Conservation (phyloP, 2,329 filamentous ascomycete species). For the Fusarium subtropicale region DNA sequence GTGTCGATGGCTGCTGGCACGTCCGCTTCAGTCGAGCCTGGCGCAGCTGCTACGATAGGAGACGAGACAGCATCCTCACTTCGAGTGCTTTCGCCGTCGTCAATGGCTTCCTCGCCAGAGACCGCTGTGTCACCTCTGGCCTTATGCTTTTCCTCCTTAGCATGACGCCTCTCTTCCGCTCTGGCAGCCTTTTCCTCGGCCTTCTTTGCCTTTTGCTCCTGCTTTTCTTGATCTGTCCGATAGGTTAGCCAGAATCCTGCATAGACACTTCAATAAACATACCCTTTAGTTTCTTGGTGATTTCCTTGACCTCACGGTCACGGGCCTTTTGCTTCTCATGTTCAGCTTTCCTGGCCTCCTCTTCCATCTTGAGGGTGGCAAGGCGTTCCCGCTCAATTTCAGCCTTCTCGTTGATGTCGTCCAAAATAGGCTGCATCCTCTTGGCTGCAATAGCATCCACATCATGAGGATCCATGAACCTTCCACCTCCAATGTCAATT, state of each 20-base stretch:
- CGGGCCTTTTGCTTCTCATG: constrained; percentile 59
- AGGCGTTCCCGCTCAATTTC: constrained; percentile 77
- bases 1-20: constrained; percentile 28
- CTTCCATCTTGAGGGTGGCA: constrained; percentile 71
- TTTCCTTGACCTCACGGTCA: constrained; percentile 65
- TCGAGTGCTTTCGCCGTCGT: constrained; percentile 25
- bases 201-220: constrained; percentile 51
- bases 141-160: constrained; percentile 66
- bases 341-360: constrained; percentile 67
- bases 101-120: constrained; percentile 22
- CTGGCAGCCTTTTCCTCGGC: constrained; percentile 56
- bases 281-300: constrained; percentile 70
- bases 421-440: constrained; percentile 83
- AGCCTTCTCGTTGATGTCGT: constrained; percentile 85
- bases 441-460: constrained; percentile 82
- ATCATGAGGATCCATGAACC: constrained; percentile 80
- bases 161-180: constrained; percentile 63
- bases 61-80: constrained; percentile 22
- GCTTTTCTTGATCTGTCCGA: constrained; percentile 59
- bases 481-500: constrained; percentile 81
- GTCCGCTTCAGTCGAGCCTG: constrained; percentile 4
- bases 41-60: not conserved
- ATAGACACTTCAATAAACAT: constrained; percentile 43
- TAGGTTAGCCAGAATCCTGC: constrained; percentile 45
- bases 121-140: constrained; percentile 45